Percentiles rank a stretch among this genome's conserved stretches.
Conservation (phyloP, 2,329 filamentous ascomycete species). For the Colletotrichum gloeosporioides region DNA sequence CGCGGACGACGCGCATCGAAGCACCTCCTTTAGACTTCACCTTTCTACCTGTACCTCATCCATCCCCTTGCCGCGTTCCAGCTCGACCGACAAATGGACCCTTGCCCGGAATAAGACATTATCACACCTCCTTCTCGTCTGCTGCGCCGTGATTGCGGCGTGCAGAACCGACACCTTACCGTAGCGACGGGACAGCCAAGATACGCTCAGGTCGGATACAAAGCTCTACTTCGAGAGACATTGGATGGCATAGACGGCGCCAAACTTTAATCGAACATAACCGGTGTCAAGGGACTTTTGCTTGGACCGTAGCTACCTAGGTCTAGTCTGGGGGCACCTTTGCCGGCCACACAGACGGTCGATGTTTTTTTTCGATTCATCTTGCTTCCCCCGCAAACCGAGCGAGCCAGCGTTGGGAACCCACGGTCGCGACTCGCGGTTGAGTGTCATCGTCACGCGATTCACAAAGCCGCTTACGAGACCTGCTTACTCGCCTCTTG, state of each 20-base stretch:
- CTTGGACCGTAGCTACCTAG: not conserved
- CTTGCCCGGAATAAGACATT: not conserved
- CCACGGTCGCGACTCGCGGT: not conserved
- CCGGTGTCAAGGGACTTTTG: constrained; percentile 6
- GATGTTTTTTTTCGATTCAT: not conserved
- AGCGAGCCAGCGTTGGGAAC: not conserved
- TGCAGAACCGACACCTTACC: not conserved
- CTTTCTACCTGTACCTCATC: not conserved
- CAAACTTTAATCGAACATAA: constrained; percentile 21
- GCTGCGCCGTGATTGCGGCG: not conserved
- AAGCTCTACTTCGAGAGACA: not conserved
- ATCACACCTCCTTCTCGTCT: not conserved
- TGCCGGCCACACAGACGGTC: not conserved
- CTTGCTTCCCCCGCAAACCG: not conserved
- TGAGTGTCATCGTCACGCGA: not conserved
- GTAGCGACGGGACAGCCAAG: not conserved
- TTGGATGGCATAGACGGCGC: constrained; percentile 7
- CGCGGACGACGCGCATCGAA: not conserved
- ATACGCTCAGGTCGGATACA: not conserved
- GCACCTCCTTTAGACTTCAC: not conserved
- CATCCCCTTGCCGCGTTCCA: constrained; percentile 1
- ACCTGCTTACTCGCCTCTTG: not conserved
- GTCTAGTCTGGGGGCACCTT: not conserved
- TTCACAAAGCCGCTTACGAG: not conserved
- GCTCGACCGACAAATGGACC: not conserved